Conservation (phyloP, 192 early-diverging fungal species). For the Entomortierella chlamydospora region DNA sequence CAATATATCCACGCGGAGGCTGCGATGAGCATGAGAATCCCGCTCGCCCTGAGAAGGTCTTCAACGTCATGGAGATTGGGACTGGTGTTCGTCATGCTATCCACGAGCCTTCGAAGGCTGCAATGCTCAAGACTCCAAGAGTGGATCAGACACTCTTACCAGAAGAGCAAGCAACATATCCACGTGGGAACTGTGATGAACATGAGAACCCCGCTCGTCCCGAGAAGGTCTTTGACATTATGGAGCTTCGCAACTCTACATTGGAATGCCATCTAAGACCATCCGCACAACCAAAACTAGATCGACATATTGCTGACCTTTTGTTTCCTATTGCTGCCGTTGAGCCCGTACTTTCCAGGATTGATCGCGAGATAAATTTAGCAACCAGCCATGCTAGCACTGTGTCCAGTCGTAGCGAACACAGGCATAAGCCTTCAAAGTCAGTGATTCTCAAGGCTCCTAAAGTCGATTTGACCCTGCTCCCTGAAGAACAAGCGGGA, state of each 20-base stretch:
- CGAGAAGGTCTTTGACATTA: not conserved
- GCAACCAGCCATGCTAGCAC: too few relatives aligned
- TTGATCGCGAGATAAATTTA: too few relatives aligned
- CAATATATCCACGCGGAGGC: conserved; percentile 23
- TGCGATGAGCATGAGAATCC: conserved; percentile 6
- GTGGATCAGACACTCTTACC: conserved; percentile 18
- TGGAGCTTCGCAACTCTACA: not conserved
- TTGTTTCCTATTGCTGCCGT: not conserved
- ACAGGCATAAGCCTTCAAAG: too few relatives aligned
- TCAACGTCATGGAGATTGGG: conserved; percentile 3
- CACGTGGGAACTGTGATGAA: not conserved
- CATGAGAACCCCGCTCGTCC: conserved; percentile 21
- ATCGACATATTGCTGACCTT: not conserved
- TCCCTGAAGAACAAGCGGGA: conserved; percentile 24
- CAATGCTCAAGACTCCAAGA: conserved; percentile 18
- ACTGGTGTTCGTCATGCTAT: too few relatives aligned
- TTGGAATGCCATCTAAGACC: not conserved
- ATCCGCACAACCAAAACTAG: not conserved
- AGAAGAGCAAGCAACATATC: conserved; percentile 38
- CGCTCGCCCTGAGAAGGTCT: not conserved
- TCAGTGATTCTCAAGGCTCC: not conserved
- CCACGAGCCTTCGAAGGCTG: conserved; percentile 19
- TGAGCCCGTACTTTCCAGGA: not conserved
- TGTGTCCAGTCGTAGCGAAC: too few relatives aligned
- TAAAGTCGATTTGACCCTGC: not conserved